These are phyloP conservation scores for Naganishia sp. DNA, from an alignment of 1,284 basidiomycete genomes.

Conservation along the genomic window DNA sequence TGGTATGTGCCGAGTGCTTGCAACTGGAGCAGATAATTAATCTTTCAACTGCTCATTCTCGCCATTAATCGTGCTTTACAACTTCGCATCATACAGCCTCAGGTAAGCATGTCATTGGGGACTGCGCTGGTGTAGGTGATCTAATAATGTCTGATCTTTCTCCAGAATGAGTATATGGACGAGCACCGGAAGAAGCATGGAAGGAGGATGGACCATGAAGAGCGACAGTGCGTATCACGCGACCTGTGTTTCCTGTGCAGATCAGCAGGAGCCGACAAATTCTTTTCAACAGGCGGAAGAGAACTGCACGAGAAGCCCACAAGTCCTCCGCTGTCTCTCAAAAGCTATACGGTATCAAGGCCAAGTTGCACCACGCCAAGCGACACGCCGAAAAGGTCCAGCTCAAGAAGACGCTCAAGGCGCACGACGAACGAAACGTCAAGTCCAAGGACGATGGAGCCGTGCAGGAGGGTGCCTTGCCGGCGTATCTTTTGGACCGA, in stretches of 20 bases:
- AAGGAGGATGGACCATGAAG: constrained; percentile 54
- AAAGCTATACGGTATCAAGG: constrained; percentile 94
- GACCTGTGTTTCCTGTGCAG: not conserved
- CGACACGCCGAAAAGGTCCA: constrained; percentile 97
- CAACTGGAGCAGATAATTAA: not conserved
- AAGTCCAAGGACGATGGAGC: constrained; percentile 84
- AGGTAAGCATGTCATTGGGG: constrained; percentile 29
- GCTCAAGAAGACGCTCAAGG: constrained; percentile 98
- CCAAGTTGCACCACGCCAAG: constrained; percentile 94
- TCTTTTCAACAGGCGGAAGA: constrained; percentile 75
- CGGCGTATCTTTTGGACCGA: constrained; percentile 92
- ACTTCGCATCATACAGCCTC: constrained; percentile 42
- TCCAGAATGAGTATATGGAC: constrained; percentile 55
- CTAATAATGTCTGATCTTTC: constrained; percentile 15
- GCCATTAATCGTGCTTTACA: not conserved
- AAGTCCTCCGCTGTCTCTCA: constrained; percentile 83
- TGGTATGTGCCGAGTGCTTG: not conserved
- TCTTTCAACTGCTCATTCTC: not conserved
- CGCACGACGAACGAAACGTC: constrained; percentile 97
- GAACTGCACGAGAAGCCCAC: constrained; percentile 87
- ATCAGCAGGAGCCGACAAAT: constrained; percentile 1
- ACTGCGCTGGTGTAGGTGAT: not conserved
- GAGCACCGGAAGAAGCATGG: constrained; percentile 55
- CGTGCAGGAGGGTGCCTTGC: constrained; percentile 83
- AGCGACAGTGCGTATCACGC: constrained; percentile 47